Conservation (phyloP, 352 stramenopile genomes). For the Globisporangium polare region DNA sequence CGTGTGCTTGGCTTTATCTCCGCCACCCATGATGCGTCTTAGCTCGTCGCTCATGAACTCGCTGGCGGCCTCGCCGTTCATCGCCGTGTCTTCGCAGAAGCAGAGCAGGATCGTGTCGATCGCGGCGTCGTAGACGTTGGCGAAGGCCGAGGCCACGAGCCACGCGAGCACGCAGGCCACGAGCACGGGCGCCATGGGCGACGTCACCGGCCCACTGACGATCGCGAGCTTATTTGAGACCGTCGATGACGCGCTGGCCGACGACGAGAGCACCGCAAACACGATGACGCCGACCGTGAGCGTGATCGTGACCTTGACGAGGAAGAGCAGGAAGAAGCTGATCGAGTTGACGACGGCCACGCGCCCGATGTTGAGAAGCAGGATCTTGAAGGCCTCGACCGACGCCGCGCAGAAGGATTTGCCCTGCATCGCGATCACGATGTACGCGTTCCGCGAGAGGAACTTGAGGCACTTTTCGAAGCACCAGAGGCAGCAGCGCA, state of each 20-base stretch:
- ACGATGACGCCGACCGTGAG: slow-evolving; percentile 37
- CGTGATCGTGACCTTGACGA: slow-evolving; percentile 90
- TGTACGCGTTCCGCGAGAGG: slow-evolving; percentile 96
- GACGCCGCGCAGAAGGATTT: slow-evolving; percentile 85
- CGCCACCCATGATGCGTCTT: slow-evolving; percentile 48
- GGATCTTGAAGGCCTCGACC: slow-evolving; percentile 92
- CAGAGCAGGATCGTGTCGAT: slow-evolving; percentile 96
- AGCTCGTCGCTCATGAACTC: slow-evolving; percentile 83
- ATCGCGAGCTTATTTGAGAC: slow-evolving; percentile 45
- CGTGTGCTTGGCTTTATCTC: slow-evolving; percentile 23
- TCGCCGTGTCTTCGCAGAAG: slow-evolving; percentile 92
- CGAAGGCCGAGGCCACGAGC: slow-evolving; percentile 90
- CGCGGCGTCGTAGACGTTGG: slow-evolving; percentile 92
- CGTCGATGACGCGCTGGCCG: slow-evolving; percentile 21
- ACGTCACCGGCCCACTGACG: slow-evolving; percentile 75
- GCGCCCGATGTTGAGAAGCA: slow-evolving; percentile 90
- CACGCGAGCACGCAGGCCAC: slow-evolving; percentile 79
- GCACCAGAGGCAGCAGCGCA: slow-evolving; percentile 94
- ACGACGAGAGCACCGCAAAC: slow-evolving; percentile 39
- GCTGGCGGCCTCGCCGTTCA: slow-evolving; percentile 54
- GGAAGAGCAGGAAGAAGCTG: slow-evolving; percentile 91
- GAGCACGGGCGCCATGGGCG: slow-evolving; percentile 89
- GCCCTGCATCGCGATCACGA: slow-evolving; percentile 82
- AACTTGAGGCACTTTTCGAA: slow-evolving; percentile 96
- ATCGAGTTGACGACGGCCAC: slow-evolving; percentile 90